Conservation (phyloP, 805 yeast genomes). For the Hanseniaspora lachancei region DNA sequence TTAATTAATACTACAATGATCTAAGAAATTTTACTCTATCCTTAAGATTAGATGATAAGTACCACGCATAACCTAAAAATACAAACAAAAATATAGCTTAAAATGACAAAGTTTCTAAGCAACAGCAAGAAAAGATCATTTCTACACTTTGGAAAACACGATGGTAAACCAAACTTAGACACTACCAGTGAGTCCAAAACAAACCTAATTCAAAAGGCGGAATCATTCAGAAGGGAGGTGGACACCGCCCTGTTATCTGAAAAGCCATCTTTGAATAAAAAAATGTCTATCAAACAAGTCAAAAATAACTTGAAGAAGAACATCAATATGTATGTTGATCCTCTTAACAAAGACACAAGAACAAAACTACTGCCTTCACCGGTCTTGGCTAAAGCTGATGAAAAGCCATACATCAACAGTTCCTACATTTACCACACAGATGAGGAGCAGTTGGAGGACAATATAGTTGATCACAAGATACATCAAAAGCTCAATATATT, state of each 20-base stretch:
- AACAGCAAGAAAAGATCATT: neutral
- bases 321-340: neutral
- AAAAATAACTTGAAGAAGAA: neutral
- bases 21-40: too few relatives aligned
- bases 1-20: too few relatives aligned
- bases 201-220: neutral
- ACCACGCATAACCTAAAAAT: too few relatives aligned
- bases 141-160: neutral
- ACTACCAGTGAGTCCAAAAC: neutral
- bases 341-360: neutral
- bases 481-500: neutral
- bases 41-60: too few relatives aligned
- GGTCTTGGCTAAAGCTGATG: neutral
- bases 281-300: neutral
- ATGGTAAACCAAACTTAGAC: neutral
- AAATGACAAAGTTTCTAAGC: neutral
- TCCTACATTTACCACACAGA: neutral
- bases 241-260: neutral
- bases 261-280: neutral
- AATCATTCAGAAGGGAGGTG: neutral
- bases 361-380: neutral
- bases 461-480: conserved; percentile 3
- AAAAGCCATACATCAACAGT: neutral
- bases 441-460: neutral
- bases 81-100: neutral